These are phyloP conservation scores for Zygoascus tannicola DNA, from an alignment of 805 yeast genomes.

Conservation along the genomic window DNA sequence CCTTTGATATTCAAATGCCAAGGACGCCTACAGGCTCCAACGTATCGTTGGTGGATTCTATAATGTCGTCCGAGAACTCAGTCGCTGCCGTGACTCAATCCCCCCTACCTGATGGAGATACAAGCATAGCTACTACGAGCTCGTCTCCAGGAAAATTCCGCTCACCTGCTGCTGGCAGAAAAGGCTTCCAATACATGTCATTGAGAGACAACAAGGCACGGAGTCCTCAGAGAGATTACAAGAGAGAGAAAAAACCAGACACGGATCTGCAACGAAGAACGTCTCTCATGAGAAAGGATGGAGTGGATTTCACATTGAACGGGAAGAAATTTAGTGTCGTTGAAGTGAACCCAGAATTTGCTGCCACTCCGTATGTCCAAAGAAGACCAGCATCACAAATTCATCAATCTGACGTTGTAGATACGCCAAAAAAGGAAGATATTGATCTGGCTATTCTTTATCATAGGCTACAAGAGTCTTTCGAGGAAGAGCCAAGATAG, in stretches of 20 bases:
- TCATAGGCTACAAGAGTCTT: no score
- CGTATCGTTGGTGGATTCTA: not conserved
- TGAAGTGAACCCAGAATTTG: constrained; percentile 26
- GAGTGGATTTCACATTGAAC: constrained; percentile 22
- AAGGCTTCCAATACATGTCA: constrained; percentile 1
- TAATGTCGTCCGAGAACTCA: not conserved
- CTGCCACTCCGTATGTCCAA: constrained; percentile 16
- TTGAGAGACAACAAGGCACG: not conserved
- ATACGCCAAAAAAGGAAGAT: no score
- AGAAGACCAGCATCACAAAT: constrained; percentile 4
- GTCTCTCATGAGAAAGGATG: constrained; percentile 18
- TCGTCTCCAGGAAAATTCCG: not conserved
- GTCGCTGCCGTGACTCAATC: not conserved
- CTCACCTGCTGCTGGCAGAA: not conserved
- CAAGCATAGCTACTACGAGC: not conserved
- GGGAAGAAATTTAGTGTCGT: constrained; percentile 27
- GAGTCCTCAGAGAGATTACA: not conserved
- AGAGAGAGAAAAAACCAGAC: not conserved
- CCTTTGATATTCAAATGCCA: not conserved
- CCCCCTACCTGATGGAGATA: not conserved
- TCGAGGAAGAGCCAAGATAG: no score
- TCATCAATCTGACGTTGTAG: not conserved
- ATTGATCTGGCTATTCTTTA: no score
- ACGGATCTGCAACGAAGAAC: constrained; percentile 15
- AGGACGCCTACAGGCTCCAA: not conserved